phyloP scores from a whole-genome alignment of 257 asterid genomes.

The Przewalskia tangutica region DNA sequence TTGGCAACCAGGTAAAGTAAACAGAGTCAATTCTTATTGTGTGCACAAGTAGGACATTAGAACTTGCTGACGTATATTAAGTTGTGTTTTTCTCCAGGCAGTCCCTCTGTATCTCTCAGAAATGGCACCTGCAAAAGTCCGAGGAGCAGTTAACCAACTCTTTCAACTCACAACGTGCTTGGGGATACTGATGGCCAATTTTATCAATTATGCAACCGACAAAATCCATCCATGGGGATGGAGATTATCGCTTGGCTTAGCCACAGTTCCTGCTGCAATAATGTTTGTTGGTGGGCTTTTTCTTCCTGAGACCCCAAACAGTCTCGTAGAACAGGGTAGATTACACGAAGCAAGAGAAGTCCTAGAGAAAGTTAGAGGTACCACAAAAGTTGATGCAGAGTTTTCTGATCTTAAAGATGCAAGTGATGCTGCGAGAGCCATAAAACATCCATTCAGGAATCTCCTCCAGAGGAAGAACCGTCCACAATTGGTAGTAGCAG shows the following conservation, averaged over 20 bases:
- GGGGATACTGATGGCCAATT: conserved; percentile 48
- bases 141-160: conserved; percentile 53
- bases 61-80: background rate
- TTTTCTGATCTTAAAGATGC: conserved; percentile 38
- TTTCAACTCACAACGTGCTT: conserved; percentile 48
- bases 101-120: conserved; percentile 60
- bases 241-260: conserved; percentile 31
- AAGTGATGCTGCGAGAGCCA: conserved; percentile 33
- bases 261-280: conserved; percentile 28
- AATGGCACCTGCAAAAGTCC: conserved; percentile 51
- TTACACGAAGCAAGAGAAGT: conserved; percentile 21
- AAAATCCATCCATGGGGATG: conserved; percentile 57
- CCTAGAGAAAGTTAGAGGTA: conserved; percentile 34
- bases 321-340: conserved; percentile 43
- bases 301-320: conserved; percentile 60
- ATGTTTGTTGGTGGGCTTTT: conserved; percentile 31
- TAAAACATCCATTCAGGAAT: conserved; percentile 29
- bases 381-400: conserved; percentile 38
- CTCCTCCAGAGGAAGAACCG: conserved; percentile 31
- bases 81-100: conserved; percentile 24
- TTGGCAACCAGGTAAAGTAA: conserved; percentile 59
- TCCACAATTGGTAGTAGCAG: conserved; percentile 34
- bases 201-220: conserved; percentile 42
- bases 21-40: background rate
- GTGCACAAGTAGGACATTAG: too few species aligned